Conservation (phyloP, 2,329 filamentous ascomycete genomes). For the Aspergillus sp. region DNA sequence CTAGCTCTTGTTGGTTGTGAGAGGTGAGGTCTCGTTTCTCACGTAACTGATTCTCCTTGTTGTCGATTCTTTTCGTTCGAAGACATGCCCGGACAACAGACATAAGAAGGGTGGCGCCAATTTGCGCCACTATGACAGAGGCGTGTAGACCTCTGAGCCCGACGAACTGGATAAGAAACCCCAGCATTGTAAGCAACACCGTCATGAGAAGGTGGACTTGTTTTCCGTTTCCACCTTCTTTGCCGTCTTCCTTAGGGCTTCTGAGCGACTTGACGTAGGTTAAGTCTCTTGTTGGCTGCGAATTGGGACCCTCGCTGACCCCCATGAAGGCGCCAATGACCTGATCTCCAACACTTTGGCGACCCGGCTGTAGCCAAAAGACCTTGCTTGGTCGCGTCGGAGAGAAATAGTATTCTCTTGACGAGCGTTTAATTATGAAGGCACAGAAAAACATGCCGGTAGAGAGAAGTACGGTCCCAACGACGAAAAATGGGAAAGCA, state of each 20-base stretch:
- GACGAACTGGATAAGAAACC: slow-evolving; percentile 32
- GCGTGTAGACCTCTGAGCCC: slow-evolving; percentile 30
- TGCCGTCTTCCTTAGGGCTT: slow-evolving; percentile 6
- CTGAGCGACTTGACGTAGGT: slow-evolving; percentile 22
- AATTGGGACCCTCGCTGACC: slow-evolving; percentile 13
- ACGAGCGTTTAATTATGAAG: slow-evolving; percentile 25
- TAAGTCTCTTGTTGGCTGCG: slow-evolving; percentile 8
- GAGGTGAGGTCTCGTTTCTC: slow-evolving; percentile 10
- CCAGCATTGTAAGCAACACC: slow-evolving; percentile 19
- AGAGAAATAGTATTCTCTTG: slow-evolving; percentile 16
- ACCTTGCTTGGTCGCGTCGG: slow-evolving; percentile 19
- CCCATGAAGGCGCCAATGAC: slow-evolving; percentile 29
- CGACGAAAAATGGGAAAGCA: slow-evolving; percentile 25
- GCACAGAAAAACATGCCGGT: slow-evolving; percentile 28
- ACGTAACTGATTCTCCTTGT: slow-evolving; percentile 19
- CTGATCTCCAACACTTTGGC: slow-evolving; percentile 30
- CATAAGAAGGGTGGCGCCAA: slow-evolving; percentile 30
- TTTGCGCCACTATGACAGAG: slow-evolving; percentile 26
- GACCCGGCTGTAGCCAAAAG: slow-evolving; percentile 32
- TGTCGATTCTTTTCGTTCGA: slow-evolving; percentile 21
- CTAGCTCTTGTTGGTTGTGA: slow-evolving; percentile 23
- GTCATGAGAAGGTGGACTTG: slow-evolving; percentile 13
- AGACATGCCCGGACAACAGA: slow-evolving; percentile 25
- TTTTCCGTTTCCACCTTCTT: slow-evolving; percentile 7
- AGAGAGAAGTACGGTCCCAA: slow-evolving; percentile 24